A percentile compares a stretch with the other conserved stretches of the same genome.
Conservation (phyloP, 1,284 basidiomycete species). For the Phellopilus nigrolimitatus region DNA sequence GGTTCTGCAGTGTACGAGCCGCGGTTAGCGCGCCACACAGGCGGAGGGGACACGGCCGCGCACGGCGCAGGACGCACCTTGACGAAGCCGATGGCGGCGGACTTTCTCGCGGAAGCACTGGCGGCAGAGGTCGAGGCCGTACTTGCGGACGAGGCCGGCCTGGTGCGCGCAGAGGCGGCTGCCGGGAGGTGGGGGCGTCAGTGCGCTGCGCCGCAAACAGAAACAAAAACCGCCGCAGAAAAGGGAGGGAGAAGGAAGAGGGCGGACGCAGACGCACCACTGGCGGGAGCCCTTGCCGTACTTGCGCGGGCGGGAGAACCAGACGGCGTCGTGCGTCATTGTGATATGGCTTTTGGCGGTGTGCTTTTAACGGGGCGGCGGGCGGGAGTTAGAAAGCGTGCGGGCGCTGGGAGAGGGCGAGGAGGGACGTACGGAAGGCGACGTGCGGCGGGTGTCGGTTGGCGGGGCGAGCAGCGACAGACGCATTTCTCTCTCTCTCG, state of each 20-base stretch:
- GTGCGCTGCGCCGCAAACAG: too few species aligned
- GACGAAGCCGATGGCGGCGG: conserved; percentile 87
- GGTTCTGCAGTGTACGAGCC: conserved; percentile 35
- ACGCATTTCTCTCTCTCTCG: too few species aligned
- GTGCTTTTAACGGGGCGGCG: too few species aligned
- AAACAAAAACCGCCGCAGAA: not conserved
- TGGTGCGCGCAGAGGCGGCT: conserved; percentile 95
- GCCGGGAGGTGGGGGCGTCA: conserved; percentile 13
- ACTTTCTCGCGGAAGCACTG: conserved; percentile 98
- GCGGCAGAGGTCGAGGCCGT: conserved; percentile 93
- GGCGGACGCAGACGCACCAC: conserved; percentile 56
- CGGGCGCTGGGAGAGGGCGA: too few species aligned
- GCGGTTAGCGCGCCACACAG: not conserved
- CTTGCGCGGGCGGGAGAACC: conserved; percentile 92
- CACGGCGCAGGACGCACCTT: conserved; percentile 57
- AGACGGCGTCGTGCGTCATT: conserved; percentile 91
- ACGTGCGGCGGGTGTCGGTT: too few species aligned
- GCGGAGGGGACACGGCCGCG: not conserved
- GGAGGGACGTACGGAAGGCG: too few species aligned
- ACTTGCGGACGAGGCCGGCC: conserved; percentile 94
- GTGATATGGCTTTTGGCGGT: too few species aligned
- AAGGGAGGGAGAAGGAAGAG: not conserved
- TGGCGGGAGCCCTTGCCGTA: conserved; percentile 94
- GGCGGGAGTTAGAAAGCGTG: too few species aligned
- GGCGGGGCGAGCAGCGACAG: too few species aligned